Evolutionary conservation across 306 rosid genomes (phyloP).

Genomic region (Castanospermum australe): DNA sequence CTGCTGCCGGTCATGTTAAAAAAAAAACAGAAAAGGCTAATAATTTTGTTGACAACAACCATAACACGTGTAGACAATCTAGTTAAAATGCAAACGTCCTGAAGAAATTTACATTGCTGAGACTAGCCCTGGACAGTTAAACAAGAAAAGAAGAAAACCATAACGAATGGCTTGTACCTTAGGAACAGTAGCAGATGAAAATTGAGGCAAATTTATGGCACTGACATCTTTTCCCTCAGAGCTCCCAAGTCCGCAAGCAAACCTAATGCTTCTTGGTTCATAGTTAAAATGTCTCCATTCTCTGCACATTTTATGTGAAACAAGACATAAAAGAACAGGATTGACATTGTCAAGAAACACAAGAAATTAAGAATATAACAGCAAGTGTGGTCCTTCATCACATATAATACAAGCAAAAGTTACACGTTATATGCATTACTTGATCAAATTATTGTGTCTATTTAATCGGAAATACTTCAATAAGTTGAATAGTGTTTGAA

Average conservation of each 20-base stretch:
- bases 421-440: too few species aligned
- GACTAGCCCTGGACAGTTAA: neutral
- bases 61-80: neutral
- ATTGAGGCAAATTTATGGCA: slow-evolving; percentile 52
- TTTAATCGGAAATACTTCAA: too few species aligned
- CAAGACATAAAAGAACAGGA: neutral
- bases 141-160: neutral
- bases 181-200: slow-evolving; percentile 78
- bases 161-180: slow-evolving; percentile 42
- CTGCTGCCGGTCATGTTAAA: slow-evolving; percentile 37
- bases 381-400: neutral
- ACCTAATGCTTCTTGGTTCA: slow-evolving; percentile 57
- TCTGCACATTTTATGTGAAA: slow-evolving; percentile 41
- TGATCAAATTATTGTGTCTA: too few species aligned
- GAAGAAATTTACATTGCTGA: neutral
- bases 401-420: neutral
- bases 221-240: slow-evolving; percentile 37
- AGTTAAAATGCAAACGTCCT: neutral
- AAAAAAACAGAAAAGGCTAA: neutral
- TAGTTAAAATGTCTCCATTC: slow-evolving; percentile 81
- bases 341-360: neutral
- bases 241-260: slow-evolving; percentile 43
- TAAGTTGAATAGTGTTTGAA: too few species aligned
- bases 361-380: neutral
- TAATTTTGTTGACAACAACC: neutral